phyloP scores from a whole-genome alignment of 164 flowering plant genomes.

The Protea cynaroides region DNA sequence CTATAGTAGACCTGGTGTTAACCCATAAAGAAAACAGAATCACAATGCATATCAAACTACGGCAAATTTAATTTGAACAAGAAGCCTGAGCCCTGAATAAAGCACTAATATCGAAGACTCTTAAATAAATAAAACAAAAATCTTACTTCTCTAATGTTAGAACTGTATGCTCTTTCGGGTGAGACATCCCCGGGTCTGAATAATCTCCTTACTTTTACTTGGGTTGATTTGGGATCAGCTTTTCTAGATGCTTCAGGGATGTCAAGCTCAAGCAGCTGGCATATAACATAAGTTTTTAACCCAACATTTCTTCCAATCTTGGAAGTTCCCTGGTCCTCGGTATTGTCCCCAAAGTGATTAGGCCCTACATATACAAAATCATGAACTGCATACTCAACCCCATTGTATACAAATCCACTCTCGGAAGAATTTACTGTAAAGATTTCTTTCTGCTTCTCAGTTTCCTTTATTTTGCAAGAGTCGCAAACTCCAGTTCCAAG shows the following conservation, averaged over 20 bases:
- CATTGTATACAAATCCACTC: constrained; percentile 41
- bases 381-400: constrained; percentile 45
- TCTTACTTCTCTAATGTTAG: constrained; percentile 82
- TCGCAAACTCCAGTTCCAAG: constrained; percentile 66
- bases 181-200: constrained; percentile 95
- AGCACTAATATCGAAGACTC: no score
- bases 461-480: constrained; percentile 52
- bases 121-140: background rate
- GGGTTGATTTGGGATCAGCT: constrained; percentile 26
- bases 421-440: constrained; percentile 35
- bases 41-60: background rate
- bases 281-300: constrained; percentile 69
- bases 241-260: constrained; percentile 29
- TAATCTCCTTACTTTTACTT: constrained; percentile 67
- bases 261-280: constrained; percentile 61
- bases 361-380: constrained; percentile 75
- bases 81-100: no score
- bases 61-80: no score
- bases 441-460: constrained; percentile 23
- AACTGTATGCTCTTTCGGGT: constrained; percentile 71
- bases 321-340: constrained; percentile 34
- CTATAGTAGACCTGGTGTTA: constrained; percentile 70
- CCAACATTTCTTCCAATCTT: constrained; percentile 90
- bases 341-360: constrained; percentile 31
- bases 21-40: background rate